Conservation (phyloP, 2,329 filamentous ascomycete genomes). For the Albophoma yamanashiensis region DNA sequence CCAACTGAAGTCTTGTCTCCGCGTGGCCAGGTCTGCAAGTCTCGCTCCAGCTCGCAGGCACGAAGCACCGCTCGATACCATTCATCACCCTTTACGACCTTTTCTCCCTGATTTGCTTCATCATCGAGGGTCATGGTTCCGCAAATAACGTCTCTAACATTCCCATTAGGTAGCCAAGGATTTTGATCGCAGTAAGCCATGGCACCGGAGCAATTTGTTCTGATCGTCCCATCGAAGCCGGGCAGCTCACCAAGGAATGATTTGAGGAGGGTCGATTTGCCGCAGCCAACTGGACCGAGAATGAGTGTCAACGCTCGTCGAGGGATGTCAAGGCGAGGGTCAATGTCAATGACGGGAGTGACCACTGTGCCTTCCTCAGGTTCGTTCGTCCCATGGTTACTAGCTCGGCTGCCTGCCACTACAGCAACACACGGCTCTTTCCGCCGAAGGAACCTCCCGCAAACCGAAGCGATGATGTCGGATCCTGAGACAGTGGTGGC, state of each 20-base stretch:
- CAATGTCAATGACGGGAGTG: neutral
- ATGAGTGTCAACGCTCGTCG: constrained; percentile 9
- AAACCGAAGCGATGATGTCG: neutral
- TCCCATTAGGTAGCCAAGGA: constrained; percentile 13
- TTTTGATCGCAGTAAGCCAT: constrained; percentile 14
- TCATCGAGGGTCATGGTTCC: constrained; percentile 31
- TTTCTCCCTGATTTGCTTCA: constrained; percentile 5
- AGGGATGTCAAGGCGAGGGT: neutral
- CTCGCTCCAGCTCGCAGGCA: constrained; percentile 13
- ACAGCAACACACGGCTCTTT: neutral
- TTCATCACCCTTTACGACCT: constrained; percentile 5
- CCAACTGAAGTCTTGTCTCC: constrained; percentile 20
- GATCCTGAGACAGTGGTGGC: neutral
- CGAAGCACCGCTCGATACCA: constrained; percentile 13
- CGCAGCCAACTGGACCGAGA: constrained; percentile 18
- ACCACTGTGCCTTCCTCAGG: neutral
- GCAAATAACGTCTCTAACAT: constrained; percentile 17
- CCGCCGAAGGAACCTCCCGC: neutral
- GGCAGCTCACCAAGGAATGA: constrained; percentile 14
- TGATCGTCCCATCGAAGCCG: constrained; percentile 7
- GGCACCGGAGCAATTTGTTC: constrained; percentile 6
- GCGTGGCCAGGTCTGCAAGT: constrained; percentile 12
- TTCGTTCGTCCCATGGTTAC: neutral
- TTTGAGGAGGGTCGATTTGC: constrained; percentile 18
- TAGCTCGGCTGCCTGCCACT: neutral